Evolutionary conservation across 2,329 filamentous ascomycete genomes (phyloP).

Genomic region (Neofusicoccum umdonicola): DNA sequence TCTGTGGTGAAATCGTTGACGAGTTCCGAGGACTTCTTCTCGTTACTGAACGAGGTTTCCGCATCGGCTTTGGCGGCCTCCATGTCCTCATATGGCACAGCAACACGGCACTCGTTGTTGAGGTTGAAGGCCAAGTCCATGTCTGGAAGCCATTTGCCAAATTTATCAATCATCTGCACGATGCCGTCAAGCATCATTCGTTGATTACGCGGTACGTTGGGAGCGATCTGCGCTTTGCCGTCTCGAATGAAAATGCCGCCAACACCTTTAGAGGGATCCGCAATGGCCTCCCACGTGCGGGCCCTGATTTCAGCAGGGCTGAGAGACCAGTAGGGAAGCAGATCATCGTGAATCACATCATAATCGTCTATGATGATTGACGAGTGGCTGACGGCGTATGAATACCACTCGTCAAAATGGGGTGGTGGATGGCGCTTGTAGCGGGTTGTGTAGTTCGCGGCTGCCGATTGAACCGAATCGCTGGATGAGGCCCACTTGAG

Average conservation of each 20-base stretch:
- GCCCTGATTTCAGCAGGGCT: constrained; percentile 51
- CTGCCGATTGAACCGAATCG: constrained; percentile 49
- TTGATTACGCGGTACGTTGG: constrained; percentile 55
- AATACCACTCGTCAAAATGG: constrained; percentile 60
- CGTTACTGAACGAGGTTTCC: neutral
- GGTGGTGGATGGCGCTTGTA: constrained; percentile 58
- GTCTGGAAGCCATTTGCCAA: constrained; percentile 56
- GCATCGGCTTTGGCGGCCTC: constrained; percentile 16
- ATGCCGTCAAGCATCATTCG: constrained; percentile 59
- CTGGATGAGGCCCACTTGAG: constrained; percentile 48
- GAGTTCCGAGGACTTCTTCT: constrained; percentile 17
- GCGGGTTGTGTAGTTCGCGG: constrained; percentile 50
- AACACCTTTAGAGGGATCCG: constrained; percentile 55
- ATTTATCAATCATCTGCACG: constrained; percentile 53
- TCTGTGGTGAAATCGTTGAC: constrained; percentile 35
- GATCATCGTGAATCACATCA: constrained; percentile 57
- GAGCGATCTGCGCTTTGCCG: constrained; percentile 50
- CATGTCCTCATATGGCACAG: constrained; percentile 45
- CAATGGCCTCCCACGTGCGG: constrained; percentile 52
- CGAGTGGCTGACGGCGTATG: constrained; percentile 52
- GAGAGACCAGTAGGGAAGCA: constrained; percentile 56
- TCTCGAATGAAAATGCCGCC: constrained; percentile 56
- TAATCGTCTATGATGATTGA: constrained; percentile 59
- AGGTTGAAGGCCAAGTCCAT: constrained; percentile 64
- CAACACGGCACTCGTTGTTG: constrained; percentile 60